A percentile compares a stretch with the other conserved stretches of the same genome.
Conservation (phyloP, 371 early-diverging fungal species). For the Gilbertella persicaria region DNA sequence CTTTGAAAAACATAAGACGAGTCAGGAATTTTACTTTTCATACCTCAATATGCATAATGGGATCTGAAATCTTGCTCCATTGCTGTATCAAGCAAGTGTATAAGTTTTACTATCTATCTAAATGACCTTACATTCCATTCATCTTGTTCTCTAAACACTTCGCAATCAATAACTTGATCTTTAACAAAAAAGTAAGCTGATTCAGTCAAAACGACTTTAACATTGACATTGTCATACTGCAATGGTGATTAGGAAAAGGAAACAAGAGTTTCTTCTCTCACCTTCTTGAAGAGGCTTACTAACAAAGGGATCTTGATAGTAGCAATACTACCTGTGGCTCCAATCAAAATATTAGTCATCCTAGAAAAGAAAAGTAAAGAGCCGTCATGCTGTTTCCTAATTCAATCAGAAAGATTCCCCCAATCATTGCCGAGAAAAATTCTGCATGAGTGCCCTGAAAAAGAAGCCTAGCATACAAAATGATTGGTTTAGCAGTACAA, state of each 20-base stretch:
- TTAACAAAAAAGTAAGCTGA: slow-evolving; percentile 85
- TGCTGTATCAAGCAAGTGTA: slow-evolving; percentile 34
- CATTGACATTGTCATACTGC: slow-evolving; percentile 46
- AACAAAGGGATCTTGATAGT: slow-evolving; percentile 84
- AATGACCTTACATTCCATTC: slow-evolving; percentile 78
- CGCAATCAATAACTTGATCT: slow-evolving; percentile 42
- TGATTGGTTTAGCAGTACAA: no score
- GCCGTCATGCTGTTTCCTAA: no score
- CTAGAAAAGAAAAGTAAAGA: background rate
- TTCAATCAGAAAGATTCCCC: no score
- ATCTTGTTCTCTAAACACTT: slow-evolving; percentile 77
- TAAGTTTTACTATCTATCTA: background rate
- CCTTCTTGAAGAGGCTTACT: slow-evolving; percentile 52
- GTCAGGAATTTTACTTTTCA: background rate
- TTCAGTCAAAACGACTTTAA: slow-evolving; percentile 75
- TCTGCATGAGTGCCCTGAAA: no score
- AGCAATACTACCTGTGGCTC: slow-evolving; percentile 91
- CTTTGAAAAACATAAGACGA: slow-evolving; percentile 28
- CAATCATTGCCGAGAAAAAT: no score
- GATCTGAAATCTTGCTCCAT: slow-evolving; percentile 85
- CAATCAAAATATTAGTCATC: slow-evolving; percentile 70
- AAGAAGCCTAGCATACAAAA: no score
- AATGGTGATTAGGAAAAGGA: no score
- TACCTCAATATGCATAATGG: slow-evolving; percentile 94
- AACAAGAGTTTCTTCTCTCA: slow-evolving; percentile 18